phyloP scores from a whole-genome alignment of 768 basidiomycete genomes.

The Gelatoporia subvermispora region DNA sequence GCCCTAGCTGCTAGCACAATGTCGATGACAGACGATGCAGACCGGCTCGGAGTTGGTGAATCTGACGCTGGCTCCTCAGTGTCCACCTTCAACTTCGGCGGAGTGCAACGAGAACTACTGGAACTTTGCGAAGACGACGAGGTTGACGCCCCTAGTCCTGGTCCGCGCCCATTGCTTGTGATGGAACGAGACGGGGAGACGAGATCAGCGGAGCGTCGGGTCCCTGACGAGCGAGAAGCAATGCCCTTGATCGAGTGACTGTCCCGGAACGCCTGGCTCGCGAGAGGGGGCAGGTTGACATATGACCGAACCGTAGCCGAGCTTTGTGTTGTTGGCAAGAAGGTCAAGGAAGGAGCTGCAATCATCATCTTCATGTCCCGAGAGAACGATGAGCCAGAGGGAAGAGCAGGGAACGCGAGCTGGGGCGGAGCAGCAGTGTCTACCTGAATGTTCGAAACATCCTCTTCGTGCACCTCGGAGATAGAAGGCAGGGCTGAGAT shows the following conservation, averaged over 20 bases:
- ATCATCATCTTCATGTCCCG: neutral
- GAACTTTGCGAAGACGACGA: neutral
- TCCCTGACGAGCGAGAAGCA: neutral
- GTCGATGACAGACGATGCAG: too few relatives aligned
- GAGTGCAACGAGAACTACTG: too few relatives aligned
- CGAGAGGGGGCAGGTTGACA: constrained; percentile 17
- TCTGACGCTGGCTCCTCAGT: too few relatives aligned
- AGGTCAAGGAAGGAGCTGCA: neutral
- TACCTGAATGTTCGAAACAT: too few relatives aligned
- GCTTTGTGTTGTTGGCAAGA: neutral
- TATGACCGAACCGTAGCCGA: constrained; percentile 2
- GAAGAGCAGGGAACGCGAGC: too few relatives aligned
- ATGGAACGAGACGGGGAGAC: neutral
- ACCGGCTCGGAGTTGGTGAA: too few relatives aligned
- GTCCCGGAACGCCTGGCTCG: constrained; percentile 19
- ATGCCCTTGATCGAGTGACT: constrained; percentile 18
- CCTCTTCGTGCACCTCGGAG: neutral
- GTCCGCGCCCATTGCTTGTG: neutral
- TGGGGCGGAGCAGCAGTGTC: too few relatives aligned
- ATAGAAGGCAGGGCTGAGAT: neutral
- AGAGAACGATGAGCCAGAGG: neutral
- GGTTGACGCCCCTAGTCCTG: neutral
- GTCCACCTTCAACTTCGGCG: too few relatives aligned
- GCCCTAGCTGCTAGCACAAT: too few relatives aligned
- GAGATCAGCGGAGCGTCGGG: neutral